Evolutionary conservation across 805 yeast genomes (phyloP).

Genomic region (Lipomyces chichibuensis): DNA sequence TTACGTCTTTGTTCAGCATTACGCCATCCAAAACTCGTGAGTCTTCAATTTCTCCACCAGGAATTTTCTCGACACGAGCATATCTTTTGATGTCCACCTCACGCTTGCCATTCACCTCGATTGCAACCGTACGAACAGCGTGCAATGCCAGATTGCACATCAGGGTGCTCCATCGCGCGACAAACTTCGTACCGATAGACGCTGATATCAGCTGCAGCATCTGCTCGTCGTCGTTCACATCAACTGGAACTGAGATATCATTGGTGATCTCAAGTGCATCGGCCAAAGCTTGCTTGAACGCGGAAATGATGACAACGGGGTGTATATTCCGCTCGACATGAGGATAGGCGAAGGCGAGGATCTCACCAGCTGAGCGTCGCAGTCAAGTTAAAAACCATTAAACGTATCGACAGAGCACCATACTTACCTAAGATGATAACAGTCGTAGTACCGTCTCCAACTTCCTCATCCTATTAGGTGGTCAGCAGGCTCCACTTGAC

Average conservation of each 20-base stretch:
- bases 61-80: conserved; percentile 90
- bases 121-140: conserved; percentile 81
- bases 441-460: conserved; percentile 97
- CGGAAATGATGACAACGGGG: conserved; percentile 94
- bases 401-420: neutral
- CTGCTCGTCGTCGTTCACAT: conserved; percentile 78
- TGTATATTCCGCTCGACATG: conserved; percentile 91
- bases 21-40: conserved; percentile 88
- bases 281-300: conserved; percentile 83
- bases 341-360: conserved; percentile 91
- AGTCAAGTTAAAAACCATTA: neutral
- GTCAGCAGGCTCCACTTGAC: neutral
- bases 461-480: conserved; percentile 85
- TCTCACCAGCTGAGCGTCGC: conserved; percentile 76
- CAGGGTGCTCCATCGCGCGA: conserved; percentile 83
- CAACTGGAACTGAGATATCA: conserved; percentile 80
- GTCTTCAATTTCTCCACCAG: conserved; percentile 96
- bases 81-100: conserved; percentile 94
- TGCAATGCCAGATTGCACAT: conserved; percentile 88
- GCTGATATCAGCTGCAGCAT: conserved; percentile 85
- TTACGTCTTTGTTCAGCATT: conserved; percentile 91
- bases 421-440: conserved; percentile 72
- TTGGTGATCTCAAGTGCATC: conserved; percentile 91
- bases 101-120: conserved; percentile 56
- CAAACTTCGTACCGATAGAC: conserved; percentile 94